Conservation (phyloP, 306 rosid genomes). For the Dalbergia oliveri region DNA sequence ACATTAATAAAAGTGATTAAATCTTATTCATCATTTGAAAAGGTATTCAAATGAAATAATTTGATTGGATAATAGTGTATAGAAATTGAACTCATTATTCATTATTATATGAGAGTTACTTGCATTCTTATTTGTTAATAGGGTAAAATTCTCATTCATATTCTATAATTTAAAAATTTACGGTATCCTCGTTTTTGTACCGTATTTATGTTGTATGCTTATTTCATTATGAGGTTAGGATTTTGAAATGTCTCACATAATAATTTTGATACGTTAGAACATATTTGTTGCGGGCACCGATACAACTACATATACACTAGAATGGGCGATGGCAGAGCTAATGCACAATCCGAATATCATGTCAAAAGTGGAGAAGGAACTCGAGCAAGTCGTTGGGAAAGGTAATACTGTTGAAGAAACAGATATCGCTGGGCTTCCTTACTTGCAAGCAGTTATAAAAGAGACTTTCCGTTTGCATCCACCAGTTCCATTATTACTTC, state of each 20-base stretch:
- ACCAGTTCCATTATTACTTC: slow-evolving; percentile 55
- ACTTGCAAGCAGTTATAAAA: slow-evolving; percentile 62
- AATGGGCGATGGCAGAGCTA: slow-evolving; percentile 70
- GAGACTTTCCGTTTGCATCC: slow-evolving; percentile 69
- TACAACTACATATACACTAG: slow-evolving; percentile 55
- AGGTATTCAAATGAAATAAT: no score
- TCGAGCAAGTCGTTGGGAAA: slow-evolving; percentile 58
- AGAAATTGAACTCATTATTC: no score
- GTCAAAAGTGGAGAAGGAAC: slow-evolving; percentile 54
- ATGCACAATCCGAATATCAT: slow-evolving; percentile 55
- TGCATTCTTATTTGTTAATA: no score
- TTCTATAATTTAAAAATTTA: no score
- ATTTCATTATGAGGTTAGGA: no score
- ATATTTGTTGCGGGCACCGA: slow-evolving; percentile 67
- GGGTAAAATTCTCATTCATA: no score
- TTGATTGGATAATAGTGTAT: no score
- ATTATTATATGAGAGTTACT: no score
- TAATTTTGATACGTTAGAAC: slow-evolving; percentile 44
- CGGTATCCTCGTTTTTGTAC: no score
- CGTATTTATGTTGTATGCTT: background rate
- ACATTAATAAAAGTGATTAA: no score
- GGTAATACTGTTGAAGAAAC: slow-evolving; percentile 63
- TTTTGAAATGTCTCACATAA: background rate
- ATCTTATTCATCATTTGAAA: no score
- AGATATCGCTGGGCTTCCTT: slow-evolving; percentile 54